Evolutionary conservation across 345 rosid species (phyloP).

Genomic region (Mangifera indica): DNA sequence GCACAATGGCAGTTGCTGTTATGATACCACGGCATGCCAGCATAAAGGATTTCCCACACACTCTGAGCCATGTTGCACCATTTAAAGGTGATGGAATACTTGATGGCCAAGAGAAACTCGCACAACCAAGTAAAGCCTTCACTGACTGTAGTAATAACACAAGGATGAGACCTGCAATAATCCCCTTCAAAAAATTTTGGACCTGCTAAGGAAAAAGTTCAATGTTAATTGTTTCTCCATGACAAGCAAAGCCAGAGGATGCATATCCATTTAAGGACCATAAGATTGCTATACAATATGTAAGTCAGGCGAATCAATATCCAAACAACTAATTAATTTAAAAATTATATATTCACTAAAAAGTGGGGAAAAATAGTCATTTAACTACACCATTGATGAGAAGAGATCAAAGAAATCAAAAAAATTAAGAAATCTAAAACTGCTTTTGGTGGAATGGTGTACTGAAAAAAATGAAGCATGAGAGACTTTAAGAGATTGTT

Average conservation of each 20-base stretch:
- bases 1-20: conserved; percentile 60
- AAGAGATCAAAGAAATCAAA: not conserved
- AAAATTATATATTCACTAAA: not conserved
- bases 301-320: not conserved
- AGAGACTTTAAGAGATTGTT: not conserved
- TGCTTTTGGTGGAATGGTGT: not conserved
- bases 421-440: not conserved
- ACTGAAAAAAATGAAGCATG: not conserved
- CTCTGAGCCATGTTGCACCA: conserved; percentile 44
- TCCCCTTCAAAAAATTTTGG: conserved; percentile 51
- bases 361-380: not conserved
- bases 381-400: not conserved
- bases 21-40: conserved; percentile 53
- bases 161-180: conserved; percentile 64
- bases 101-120: conserved; percentile 62
- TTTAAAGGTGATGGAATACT: conserved; percentile 46
- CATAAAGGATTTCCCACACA: conserved; percentile 38
- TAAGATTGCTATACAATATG: not conserved
- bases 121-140: conserved; percentile 63
- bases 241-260: conserved; percentile 1
- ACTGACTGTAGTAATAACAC: conserved; percentile 57
- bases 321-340: not conserved
- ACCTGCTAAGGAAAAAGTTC: conserved; percentile 44
- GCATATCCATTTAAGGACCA: conserved; percentile 5
- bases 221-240: conserved; percentile 7